Evolutionary conservation across 805 yeast genomes (phyloP), one percentile per base, ranked within the genome.

Genomic region (Wickerhamomyces pijperi): DNA sequence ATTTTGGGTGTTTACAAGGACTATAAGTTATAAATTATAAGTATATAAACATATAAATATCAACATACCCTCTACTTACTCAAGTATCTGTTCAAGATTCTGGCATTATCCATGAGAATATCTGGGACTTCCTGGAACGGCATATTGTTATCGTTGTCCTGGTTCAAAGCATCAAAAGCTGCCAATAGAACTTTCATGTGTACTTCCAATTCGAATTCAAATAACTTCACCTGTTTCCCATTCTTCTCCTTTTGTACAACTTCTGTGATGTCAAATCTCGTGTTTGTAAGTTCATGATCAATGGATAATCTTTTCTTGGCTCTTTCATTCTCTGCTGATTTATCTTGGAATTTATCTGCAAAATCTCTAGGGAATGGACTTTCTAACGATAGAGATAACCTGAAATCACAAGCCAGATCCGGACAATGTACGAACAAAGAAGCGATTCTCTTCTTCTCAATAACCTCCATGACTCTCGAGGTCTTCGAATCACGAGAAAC

Each of bases 371-470:
- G 69, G 19, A 74, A 72, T 1, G 95, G 95, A 42, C 78, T 56
- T 73, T 87, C 97, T 21, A 82, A 59, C 31, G 85, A 75, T 46
- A 88, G 61, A 5, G 94, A 78, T 29, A 87, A 63, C 48, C 94
- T 70, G 48, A 80, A 65, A 59, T 87, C 97, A 54, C 78, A 79
- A 58, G 77, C 67, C 25, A 82, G 74, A 46, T 82, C 79, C 4
- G 96, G 96, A 39, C 81, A 71, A 51, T 74, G 78, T 17, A 87
- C 65, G 50, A 74, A 70, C 40, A 88, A 58, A 53, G 82, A 86
- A 2, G 85, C 73, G n/a, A 86, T 61, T 39, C 90, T 68, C 47
- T 74, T 72, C 53, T 87, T 87, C 43, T 76, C 77, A 38, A 87
- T 82, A 34, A 79, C 79, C 25, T 76, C 77, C 37, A 77, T 76